These are phyloP conservation scores for Colletotrichum nymphaeae DNA, from an alignment of 2,329 filamentous ascomycete genomes.

Conservation along the genomic window DNA sequence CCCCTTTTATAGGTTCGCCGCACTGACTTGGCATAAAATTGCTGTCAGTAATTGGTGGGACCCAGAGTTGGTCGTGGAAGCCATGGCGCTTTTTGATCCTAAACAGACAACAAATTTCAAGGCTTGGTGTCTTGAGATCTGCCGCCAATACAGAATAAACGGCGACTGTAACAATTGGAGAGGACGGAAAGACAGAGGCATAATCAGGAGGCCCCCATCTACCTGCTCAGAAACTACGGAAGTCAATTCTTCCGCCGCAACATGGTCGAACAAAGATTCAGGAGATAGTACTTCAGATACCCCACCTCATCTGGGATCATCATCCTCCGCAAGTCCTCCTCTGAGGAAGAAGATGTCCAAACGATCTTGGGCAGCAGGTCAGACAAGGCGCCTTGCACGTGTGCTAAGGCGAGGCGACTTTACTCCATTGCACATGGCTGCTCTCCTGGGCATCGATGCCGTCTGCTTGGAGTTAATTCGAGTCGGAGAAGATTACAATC, in stretches of 20 bases:
- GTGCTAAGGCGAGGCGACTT: constrained; percentile 14
- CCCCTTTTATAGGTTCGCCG: constrained; percentile 13
- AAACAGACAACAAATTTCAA: constrained; percentile 4
- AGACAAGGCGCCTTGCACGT: neutral
- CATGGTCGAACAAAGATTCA: neutral
- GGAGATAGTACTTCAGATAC: neutral
- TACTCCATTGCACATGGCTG: constrained; percentile 16
- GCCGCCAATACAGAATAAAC: neutral
- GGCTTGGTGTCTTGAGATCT: constrained; percentile 9
- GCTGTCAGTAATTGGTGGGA: neutral
- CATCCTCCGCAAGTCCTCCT: too few species aligned
- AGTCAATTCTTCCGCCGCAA: neutral
- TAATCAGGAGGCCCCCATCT: neutral
- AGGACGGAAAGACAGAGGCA: neutral
- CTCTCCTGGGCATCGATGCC: neutral
- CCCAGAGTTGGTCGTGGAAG: neutral
- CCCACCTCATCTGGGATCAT: too few species aligned
- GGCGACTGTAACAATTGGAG: neutral
- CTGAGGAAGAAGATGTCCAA: neutral
- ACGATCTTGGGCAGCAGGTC: neutral
- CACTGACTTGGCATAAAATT: neutral
- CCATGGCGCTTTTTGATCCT: neutral
- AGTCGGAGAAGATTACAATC: neutral
- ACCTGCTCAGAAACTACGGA: neutral
- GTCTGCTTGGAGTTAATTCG: neutral